Base-by-base conservation (phyloP, 192 early-diverging fungal species). In the Umbelopsis sp. region DNA sequence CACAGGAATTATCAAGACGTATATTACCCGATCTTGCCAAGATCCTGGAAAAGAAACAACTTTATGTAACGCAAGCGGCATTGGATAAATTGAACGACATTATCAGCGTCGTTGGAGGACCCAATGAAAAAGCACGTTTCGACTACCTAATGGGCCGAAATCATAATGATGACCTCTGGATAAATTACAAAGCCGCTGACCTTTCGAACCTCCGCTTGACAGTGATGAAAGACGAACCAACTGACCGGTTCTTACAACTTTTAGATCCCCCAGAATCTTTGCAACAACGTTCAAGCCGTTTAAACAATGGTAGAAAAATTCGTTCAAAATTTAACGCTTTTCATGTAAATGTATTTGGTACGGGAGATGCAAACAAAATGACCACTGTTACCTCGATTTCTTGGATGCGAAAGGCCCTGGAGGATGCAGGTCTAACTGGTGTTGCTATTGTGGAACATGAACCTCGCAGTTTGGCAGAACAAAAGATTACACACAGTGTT, bases 91-190 rank as follows among this genome's bases (percentile, higher is more conserved):
- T 86, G 16, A 66, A 75, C 5, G 49, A 52, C 9, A 84, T 86
- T 44, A 45, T 86, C 21, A 52, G 43, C 9, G 67, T 82, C 16
- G 78, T 83, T 29, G 85, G 81, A 2, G 85, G 85, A 11, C 62
- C 77, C 3, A 70, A 74, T 26, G 85, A 86, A 52, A 51, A 54
- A 11, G 54, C 53, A 21, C 62, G 75, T 34, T 76, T 65, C 50
- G 24, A 51, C 20, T 71, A 74, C 43, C 25, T 77, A 44, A 44
- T 66, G 7, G 38, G 51, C 4, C 24, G 52, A 25, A 45, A 14
- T 22, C 16, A 54, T 8, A 50, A 76, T 50, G 65, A 24, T 22
- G 36, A 43, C 7, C 20, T 78, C 17, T 78, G 76, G 76, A 78
- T 72, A 32, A 45, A 44, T 34, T n/a, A 70, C 29, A 47, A 41